Evolutionary conservation across 345 rosid species (phyloP).

Genomic region (Xanthoceras sorbifolium): DNA sequence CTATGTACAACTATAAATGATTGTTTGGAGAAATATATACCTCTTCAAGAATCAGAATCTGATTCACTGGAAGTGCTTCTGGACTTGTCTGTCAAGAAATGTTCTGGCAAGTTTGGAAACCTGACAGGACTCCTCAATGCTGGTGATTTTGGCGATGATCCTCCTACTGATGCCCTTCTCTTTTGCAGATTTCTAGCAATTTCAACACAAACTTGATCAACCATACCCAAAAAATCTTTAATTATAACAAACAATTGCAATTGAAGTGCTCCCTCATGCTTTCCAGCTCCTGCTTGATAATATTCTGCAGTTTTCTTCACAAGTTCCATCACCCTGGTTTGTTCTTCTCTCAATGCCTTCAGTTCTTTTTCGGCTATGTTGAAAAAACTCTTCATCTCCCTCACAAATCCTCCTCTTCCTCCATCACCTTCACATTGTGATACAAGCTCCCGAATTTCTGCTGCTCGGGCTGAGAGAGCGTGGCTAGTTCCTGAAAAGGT

Average conservation of each 20-base stretch:
- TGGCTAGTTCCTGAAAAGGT: conserved; percentile 46
- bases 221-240: conserved; percentile 75
- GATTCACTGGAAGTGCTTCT: conserved; percentile 61
- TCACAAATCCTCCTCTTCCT: conserved; percentile 44
- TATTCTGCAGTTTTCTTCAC: conserved; percentile 78
- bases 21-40: not conserved
- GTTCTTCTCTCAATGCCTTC: conserved; percentile 46
- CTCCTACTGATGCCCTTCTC: conserved; percentile 38
- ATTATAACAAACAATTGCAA: conserved; percentile 68
- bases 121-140: conserved; percentile 41
- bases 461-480: conserved; percentile 43
- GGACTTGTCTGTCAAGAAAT: conserved; percentile 58
- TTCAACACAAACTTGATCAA: conserved; percentile 70
- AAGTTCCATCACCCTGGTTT: conserved; percentile 54
- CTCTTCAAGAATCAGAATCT: conserved; percentile 54
- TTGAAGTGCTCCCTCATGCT: conserved; percentile 41
- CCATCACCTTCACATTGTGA: conserved; percentile 33
- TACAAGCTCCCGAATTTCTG: conserved; percentile 44
- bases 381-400: conserved; percentile 59
- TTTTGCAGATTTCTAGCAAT: conserved; percentile 63
- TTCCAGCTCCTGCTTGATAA: conserved; percentile 66
- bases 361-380: conserved; percentile 64
- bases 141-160: conserved; percentile 34
- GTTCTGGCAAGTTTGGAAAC: conserved; percentile 66
- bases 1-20: conserved; percentile 28